A percentile compares a stretch with the other conserved stretches of the same genome.
Conservation (phyloP, 306 rosid genomes). For the Cicer bijugum region DNA sequence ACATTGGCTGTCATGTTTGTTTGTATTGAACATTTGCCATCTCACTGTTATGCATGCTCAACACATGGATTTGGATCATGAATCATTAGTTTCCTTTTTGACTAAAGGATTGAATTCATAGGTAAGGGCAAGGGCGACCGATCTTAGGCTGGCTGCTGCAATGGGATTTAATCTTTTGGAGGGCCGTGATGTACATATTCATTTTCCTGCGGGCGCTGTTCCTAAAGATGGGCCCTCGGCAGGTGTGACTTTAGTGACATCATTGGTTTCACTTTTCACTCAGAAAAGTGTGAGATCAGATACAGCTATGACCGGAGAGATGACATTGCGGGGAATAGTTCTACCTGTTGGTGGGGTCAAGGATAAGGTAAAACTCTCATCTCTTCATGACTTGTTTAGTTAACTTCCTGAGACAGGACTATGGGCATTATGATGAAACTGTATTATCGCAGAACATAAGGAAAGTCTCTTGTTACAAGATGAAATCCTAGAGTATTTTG, state of each 20-base stretch:
- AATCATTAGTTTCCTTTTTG: constrained; percentile 38
- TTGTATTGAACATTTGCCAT: constrained; percentile 30
- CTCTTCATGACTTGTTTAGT: constrained; percentile 20
- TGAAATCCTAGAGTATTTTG: background rate
- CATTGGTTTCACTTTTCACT: constrained; percentile 87
- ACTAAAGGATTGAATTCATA: constrained; percentile 43
- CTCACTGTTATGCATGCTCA: constrained; percentile 18
- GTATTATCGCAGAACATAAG: background rate
- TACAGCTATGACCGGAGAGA: constrained; percentile 99
- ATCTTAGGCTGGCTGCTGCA: constrained; percentile 70
- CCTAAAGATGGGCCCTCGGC: constrained; percentile 99
- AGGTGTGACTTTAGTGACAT: constrained; percentile 96
- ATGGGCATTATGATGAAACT: background rate
- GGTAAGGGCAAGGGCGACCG: constrained; percentile 91
- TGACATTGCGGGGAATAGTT: constrained; percentile 96
- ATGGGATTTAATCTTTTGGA: constrained; percentile 75
- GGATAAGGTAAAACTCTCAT: constrained; percentile 76
- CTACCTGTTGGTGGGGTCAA: constrained; percentile 98
- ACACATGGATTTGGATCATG: constrained; percentile 39
- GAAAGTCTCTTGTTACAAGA: background rate
- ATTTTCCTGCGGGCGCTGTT: constrained; percentile 98
- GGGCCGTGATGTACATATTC: constrained; percentile 92
- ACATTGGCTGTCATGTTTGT: constrained; percentile 30
- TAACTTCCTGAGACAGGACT: constrained; percentile 31
- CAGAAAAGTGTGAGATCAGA: constrained; percentile 82